Base-by-base conservation (phyloP, 2,329 filamentous ascomycete genomes). In the Curvularia spicifera region DNA sequence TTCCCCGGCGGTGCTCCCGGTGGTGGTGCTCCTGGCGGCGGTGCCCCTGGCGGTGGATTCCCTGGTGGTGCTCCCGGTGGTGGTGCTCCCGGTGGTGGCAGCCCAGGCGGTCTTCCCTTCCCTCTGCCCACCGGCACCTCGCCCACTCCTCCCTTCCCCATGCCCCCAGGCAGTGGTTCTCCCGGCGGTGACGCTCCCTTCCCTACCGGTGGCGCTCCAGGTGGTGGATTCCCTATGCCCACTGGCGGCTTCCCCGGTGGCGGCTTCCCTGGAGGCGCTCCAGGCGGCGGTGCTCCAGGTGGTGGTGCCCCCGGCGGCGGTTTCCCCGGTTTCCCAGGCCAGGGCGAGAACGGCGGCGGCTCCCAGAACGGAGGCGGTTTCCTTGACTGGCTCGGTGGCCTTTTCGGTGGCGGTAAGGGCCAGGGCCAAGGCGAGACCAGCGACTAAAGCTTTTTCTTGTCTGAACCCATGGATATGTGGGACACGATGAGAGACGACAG, bases 361-460 rank as follows among this genome's bases (percentile, higher is more conserved):
- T 20, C 10, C 12, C 31, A 20, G 33, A 15, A 12, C 13, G 51
- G 44, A 5, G 61, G 60, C 10, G 50, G 49, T 6, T 67, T 51
- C 47, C 35, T 56, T 37, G 37, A 46, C 3, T 63, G 60, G 62
- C n/a, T 65, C 10, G 37, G 49, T 5, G 28, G 42, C 12, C 22
- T 65, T 26, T 53, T 65, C 3, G 54, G 59, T 1, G 51, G 45
- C 9, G 24, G 37, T 40, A 54, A 55, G 55, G 51, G 51, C 31
- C 24, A 51, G 47, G 37, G 45, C 13, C 4, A 26, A 26, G 24
- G 24, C 2, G 24, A 18, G 18, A 18, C 18, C 18, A 18, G 18
- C 18, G 18, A 18, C 18, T 18, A 18, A 18, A 18, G 18, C 18
- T 18, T 18, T 18, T 18, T 18, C 18, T 18, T 18, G 18, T 18